phyloP scores from a whole-genome alignment of 352 stramenopile genomes.

The Globisporangium emineosum region DNA sequence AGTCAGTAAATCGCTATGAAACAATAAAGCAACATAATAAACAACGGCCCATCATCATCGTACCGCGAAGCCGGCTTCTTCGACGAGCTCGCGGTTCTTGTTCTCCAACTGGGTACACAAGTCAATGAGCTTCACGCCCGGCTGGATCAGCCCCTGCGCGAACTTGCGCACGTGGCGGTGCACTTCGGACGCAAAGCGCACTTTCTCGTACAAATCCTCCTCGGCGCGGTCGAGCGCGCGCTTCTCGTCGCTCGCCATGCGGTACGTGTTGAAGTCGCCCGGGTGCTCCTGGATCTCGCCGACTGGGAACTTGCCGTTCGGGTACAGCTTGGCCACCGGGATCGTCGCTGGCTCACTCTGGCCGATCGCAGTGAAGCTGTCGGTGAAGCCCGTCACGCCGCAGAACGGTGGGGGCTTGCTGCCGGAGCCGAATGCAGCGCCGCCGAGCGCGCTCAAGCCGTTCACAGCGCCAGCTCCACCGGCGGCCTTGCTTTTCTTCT shows the following conservation, averaged over 20 bases:
- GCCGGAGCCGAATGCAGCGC: not conserved
- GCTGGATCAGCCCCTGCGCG: constrained; percentile 93
- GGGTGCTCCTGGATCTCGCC: not conserved
- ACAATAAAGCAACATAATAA: not conserved
- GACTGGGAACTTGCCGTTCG: not conserved
- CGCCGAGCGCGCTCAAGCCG: not conserved
- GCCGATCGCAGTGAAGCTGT: not conserved
- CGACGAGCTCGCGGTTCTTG: not conserved
- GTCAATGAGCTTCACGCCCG: constrained; percentile 87
- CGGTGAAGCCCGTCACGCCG: not conserved
- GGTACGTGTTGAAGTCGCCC: not conserved
- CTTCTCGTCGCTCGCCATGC: not conserved
- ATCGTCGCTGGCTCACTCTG: not conserved
- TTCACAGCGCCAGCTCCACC: not conserved
- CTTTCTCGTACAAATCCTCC: constrained; percentile 15
- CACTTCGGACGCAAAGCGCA: constrained; percentile 91
- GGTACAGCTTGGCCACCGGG: not conserved
- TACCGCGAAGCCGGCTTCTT: not conserved
- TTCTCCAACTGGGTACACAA: not conserved
- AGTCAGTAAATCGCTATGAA: not conserved
- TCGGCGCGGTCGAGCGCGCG: not conserved
- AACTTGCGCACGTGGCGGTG: constrained; percentile 86
- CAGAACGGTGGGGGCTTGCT: not conserved
- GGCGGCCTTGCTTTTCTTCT: not conserved
- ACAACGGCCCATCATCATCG: not conserved